phyloP scores from a whole-genome alignment of 805 yeast species.

The Clavispora fructus region DNA sequence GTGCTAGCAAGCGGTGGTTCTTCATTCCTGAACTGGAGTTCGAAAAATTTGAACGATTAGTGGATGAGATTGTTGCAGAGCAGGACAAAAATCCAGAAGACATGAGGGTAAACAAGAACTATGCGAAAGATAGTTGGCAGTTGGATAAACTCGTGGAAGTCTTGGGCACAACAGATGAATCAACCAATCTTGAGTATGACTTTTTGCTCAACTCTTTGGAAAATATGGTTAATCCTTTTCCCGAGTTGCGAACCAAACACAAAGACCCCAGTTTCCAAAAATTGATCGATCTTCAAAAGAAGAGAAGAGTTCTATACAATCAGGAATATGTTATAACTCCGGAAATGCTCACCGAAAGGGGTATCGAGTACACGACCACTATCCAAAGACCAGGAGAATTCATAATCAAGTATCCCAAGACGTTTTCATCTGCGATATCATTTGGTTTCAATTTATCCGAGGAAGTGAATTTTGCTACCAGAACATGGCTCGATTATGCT shows the following conservation, averaged over 20 bases:
- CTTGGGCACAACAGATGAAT: conserved; percentile 13
- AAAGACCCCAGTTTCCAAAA: conserved; percentile 18
- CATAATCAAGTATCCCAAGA: conserved; percentile 52
- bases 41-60: conserved; percentile 44
- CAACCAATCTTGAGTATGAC: conserved; percentile 19
- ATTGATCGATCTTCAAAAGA: conserved; percentile 7
- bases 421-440: conserved; percentile 47
- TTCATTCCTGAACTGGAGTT: conserved; percentile 55
- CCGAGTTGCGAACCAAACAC: conserved; percentile 24
- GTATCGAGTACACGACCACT: conserved; percentile 43
- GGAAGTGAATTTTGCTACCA: conserved; percentile 51
- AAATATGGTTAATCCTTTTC: conserved; percentile 23
- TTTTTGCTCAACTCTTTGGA: conserved; percentile 27
- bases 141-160: conserved; percentile 13
- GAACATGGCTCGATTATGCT: conserved; percentile 49
- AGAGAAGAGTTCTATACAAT: conserved; percentile 19
- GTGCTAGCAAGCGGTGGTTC: conserved; percentile 56
- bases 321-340: conserved; percentile 50
- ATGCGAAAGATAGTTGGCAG: conserved; percentile 16
- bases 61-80: conserved; percentile 16
- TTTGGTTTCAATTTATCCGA: conserved; percentile 56
- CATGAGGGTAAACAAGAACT: conserved; percentile 15
- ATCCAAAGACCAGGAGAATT: conserved; percentile 61
- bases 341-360: conserved; percentile 37
- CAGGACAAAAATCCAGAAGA: conserved; percentile 4